These are phyloP conservation scores for Paecilomyces formosus DNA, from an alignment of 2,329 filamentous ascomycete species.

Conservation along the genomic window DNA sequence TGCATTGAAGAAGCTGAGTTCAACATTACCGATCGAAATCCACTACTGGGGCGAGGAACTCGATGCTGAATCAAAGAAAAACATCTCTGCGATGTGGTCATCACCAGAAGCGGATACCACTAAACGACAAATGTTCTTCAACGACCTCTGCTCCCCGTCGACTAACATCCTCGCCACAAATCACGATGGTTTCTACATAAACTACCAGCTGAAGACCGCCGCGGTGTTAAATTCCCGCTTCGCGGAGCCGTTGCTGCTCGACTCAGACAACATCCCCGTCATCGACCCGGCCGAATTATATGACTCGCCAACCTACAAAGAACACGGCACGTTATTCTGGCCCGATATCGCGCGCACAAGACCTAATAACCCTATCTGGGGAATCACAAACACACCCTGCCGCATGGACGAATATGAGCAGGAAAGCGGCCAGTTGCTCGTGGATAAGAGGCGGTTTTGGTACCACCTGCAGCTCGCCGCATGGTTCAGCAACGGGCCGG, in stretches of 20 bases:
- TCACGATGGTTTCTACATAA: background rate
- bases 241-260: conserved; percentile 26
- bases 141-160: background rate
- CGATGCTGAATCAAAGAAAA: background rate
- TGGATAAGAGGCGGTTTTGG: conserved; percentile 29
- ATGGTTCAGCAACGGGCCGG: conserved; percentile 20
- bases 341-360: background rate
- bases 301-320: conserved; percentile 10
- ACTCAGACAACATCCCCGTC: conserved; percentile 29
- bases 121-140: background rate
- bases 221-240: conserved; percentile 29
- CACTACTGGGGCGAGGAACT: background rate
- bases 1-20: conserved; percentile 10
- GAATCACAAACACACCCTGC: conserved; percentile 21
- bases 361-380: background rate
- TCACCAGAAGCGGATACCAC: background rate
- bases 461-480: conserved; percentile 30
- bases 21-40: conserved; percentile 10
- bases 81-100: background rate
- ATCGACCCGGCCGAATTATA: conserved; percentile 21
- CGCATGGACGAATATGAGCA: conserved; percentile 28
- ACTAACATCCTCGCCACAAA: background rate
- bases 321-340: background rate
- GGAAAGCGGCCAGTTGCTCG: conserved; percentile 27
- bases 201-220: conserved; percentile 17